Base-by-base conservation (phyloP, 768 basidiomycete genomes). In the Lactarius evosmus region DNA sequence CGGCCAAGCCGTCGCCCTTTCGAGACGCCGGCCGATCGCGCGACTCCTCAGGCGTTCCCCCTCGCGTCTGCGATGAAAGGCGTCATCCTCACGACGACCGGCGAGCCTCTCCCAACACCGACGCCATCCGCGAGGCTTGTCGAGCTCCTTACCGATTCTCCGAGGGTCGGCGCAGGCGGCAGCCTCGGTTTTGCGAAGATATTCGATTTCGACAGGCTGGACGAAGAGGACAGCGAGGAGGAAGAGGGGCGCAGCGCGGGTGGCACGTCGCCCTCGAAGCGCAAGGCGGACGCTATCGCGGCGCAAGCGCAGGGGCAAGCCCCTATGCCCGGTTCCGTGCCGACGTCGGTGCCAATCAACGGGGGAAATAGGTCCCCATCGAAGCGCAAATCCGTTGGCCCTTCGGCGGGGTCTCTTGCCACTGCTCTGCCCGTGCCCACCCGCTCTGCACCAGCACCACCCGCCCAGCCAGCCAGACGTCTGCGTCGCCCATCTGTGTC, bases 51-150 rank as follows among this genome's bases (percentile, higher is more conserved):
- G 34, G 36, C 63, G 36, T 63, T 70, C 36, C 70, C 73, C 9
- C n/a, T 62, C 19, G 73, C 68, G 0, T 77, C 76, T 12, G 79
- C 79, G 16, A 80, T 80, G 79, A 78, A 78, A 66, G 79, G 92
- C 3, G 88, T 94, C 41, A 80, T 94, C 33, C 78, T 93, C 40
- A 92, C 92, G 0, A 78, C 86, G 8, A 92, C 92, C 0, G 91
- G 92, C 8, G 85, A 92, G 71, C 77, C 80, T 1, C 77, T 93
- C 7, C 79, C 83, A 3, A 94, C 91, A 14, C 91, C 91, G 1
- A 78, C 82, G 2, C 88, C 44, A 25, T 46, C 87, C 0, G 76
- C 79, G 0, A 87, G 88, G 69, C 78, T 92, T 0, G 81, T 81
- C 2, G 85, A 82, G 38, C 78, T 91, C 2, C 88, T 93, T 69